Evolutionary conservation across 2,329 filamentous ascomycete genomes (phyloP), one percentile per base, ranked within the genome.

Genomic region (Spiromastix sp.): DNA sequence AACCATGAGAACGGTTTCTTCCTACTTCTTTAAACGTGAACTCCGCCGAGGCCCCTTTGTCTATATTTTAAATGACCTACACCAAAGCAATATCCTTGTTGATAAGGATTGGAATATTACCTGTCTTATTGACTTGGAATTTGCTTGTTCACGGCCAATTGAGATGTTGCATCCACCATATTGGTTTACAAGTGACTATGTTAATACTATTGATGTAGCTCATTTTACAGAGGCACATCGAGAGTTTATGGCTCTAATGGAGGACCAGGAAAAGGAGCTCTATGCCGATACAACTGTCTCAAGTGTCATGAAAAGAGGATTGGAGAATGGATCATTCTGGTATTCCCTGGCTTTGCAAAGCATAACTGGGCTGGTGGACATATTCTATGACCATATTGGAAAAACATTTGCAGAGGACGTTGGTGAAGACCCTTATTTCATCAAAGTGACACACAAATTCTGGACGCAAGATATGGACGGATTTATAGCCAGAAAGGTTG

Each of bases 41-140:
- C 43, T 59, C 12, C 43, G 48, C 6, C 41, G 48, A 12, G 57
- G 61, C 5, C 56, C 56, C 1, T 65, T 61, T 38, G 32, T 50
- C 31, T 45, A 52, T 34, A 47, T 26, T 3, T 44, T 65, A 5
- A 64, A 60, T 4, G 62, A 67, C 42, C 38, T 67, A 2, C 55
- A 66, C 34, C 49, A 48, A 34, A 61, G 57, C 38, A 56, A 56
- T 24, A 48, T 55, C n/a, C n/a, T n/a, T n/a, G n/a, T n/a, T n/a
- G n/a, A n/a, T n/a, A n/a, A n/a, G n/a, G n/a, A n/a, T n/a, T 54
- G 51, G 51, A 39, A 54, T 24, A 44, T 54, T 21, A 48, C 16
- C 4, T 36, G 12, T 3, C 25, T 36, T 13, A 25, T 36, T 30
- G 33, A 36, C 22, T 8, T 30, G 17, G 33, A 36, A 29, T 36